phyloP scores from a whole-genome alignment of 306 rosid genomes.

The Nissolia schottii region DNA sequence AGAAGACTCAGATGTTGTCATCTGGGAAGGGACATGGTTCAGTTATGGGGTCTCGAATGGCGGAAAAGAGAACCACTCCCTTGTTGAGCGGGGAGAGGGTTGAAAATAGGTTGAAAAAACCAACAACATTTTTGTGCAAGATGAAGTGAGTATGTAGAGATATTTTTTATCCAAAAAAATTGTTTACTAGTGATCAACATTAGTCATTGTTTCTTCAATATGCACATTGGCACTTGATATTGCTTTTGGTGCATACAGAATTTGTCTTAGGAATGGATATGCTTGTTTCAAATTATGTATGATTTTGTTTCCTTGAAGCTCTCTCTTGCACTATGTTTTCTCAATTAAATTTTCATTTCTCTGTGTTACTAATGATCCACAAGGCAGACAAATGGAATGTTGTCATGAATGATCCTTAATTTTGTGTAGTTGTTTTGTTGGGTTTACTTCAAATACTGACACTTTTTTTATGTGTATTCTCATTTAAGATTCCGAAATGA shows the following conservation, averaged over 20 bases:
- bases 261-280: neutral
- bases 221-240: neutral
- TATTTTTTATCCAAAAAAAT: constrained; percentile 16
- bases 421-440: neutral
- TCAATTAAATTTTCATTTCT: neutral
- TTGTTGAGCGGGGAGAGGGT: constrained; percentile 81
- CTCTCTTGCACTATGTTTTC: neutral
- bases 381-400: neutral
- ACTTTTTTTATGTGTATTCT: constrained; percentile 22
- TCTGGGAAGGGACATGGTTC: constrained; percentile 87
- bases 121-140: constrained; percentile 97
- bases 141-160: constrained; percentile 70
- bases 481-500: constrained; percentile 82
- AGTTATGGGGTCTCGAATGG: constrained; percentile 79
- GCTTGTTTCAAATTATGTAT: neutral
- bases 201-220: neutral
- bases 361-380: neutral
- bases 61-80: constrained; percentile 69
- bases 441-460: constrained; percentile 29
- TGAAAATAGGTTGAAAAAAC: constrained; percentile 96
- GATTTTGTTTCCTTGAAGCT: neutral
- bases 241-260: neutral
- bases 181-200: neutral
- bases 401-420: neutral
- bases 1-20: constrained; percentile 64